Evolutionary conservation across 768 basidiomycete genomes (phyloP), one percentile per base, ranked within the genome.

Genomic region (Cystoderma amianthinum): DNA sequence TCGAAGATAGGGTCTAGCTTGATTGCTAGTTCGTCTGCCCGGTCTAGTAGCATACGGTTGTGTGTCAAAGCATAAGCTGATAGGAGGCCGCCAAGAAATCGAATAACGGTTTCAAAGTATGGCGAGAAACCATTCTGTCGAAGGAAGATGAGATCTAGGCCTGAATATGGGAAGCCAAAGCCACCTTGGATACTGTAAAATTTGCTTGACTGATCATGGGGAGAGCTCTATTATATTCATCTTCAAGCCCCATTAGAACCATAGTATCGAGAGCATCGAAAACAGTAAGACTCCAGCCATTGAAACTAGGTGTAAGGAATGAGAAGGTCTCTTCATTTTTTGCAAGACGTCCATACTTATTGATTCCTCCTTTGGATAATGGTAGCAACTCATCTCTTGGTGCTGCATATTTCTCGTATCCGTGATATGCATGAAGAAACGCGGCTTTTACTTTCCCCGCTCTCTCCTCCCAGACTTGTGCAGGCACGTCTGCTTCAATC

Each of bases 181-280:
- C 32, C 53, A 77, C 78, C 33, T 62, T 39, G 4, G 68, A 54
- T 10, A 74, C 54, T 11, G 62, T 59, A 43, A 87, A 85, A 24
- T 72, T 69, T 24, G 68, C 60, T 22, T 67, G 56, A 15, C 65
- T 55, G 4, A 85, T 61, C 16, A 75, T 66, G 12, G 72, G 65
- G 2, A 89, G 53, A 0, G 84, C 85, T 4, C 80, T 69, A 9
- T 61, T 43, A 53, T 83, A 94, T 55, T 94, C 85, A 2, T 77
- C 72, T 7, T 78, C 54, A 4, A 93, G 65, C 10, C 70, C 85
- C 79, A 95, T 83, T 19, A 97, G 64, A 25, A 85, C 65, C 71
- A 96, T 81, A 0, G 89, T 90, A 53, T 94, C 91, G 4, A 96
- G 68, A 4, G 88, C 78, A 53, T 96, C 93, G 37, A 90, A 72